Base-by-base conservation (phyloP, 208 protist genomes). In the Kentomonas sorsogonicus region DNA sequence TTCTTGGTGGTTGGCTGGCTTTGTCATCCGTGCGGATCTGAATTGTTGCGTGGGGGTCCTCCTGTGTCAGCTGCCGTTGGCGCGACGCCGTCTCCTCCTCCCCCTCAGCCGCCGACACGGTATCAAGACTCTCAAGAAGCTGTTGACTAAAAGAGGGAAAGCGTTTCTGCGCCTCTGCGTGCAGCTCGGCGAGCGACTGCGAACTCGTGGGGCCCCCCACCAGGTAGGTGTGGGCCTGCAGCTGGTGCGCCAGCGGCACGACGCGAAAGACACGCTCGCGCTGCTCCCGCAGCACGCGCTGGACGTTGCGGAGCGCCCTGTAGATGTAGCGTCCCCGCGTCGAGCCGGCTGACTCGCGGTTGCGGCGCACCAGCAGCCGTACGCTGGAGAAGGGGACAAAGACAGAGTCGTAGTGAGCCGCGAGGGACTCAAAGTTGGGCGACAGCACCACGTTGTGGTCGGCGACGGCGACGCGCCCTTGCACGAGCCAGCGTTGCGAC, bases 391-490 rank as follows among this genome's bases (percentile, higher is more conserved):
- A 90, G 18, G 88, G 83, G 18, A 95, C 62, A 39, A 95, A 79
- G 20, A 95, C 43, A 4, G 82, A 77, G 69, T 95, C 88, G 68
- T 95, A 95, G 67, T 95, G 88, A 38, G 59, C 31, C 3, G 79
- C 60, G 51, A 95, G 74, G 10, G 84, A 92, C 39, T 89, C 83
- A 31, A 92, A 85, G 20, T 65, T 70, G n/a, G 83, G 73, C 9
- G 74, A 82, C n/a, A 92, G 74, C 13, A 95, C 18, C 1, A 89
- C 77, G 63, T 86, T 91, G 67, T 92, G 88, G 57, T 95, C 88
- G 15, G 92, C 71, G 1, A 95, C 83, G n/a, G 79, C 88, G 2
- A 95, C 83, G 23, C 88, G 82, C 10, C 88, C 88, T 59, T 95
- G 78, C 41, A 89, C 80, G 25, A 91, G 74, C 84, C 87, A 94